A percentile compares a stretch with the other conserved stretches of the same genome.
Evolutionary conservation across 495 filamentous ascomycete genomes (phyloP).

Genomic region (Glonium stellatum): DNA sequence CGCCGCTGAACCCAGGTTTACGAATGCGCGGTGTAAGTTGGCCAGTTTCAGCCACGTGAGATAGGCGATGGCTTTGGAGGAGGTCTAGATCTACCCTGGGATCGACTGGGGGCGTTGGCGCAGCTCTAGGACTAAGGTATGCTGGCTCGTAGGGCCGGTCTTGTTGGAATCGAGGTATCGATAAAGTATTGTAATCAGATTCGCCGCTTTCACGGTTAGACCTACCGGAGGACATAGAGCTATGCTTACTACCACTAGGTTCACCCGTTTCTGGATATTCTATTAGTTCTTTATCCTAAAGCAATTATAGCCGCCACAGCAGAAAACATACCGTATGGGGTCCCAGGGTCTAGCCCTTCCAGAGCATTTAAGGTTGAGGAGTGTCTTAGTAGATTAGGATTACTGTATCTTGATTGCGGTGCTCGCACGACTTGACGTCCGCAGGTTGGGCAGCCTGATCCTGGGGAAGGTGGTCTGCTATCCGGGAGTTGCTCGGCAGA

Average conservation of each 20-base stretch:
- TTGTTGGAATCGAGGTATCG: not conserved
- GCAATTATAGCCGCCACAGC: not conserved
- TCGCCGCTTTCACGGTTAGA: slow-evolving; percentile 24
- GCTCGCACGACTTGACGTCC: not conserved
- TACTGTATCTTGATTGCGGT: slow-evolving; percentile 16
- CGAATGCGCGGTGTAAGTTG: slow-evolving; percentile 39
- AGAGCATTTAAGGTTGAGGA: slow-evolving; percentile 26
- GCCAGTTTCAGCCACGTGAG: slow-evolving; percentile 43
- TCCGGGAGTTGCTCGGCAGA: slow-evolving; percentile 26
- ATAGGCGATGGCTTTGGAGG: slow-evolving; percentile 38
- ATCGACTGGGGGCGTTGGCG: slow-evolving; percentile 8
- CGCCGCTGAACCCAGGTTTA: slow-evolving; percentile 23
- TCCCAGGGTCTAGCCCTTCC: slow-evolving; percentile 20
- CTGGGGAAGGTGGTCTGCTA: slow-evolving; percentile 15
- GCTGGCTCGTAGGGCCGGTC: slow-evolving; percentile 22
- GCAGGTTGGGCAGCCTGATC: slow-evolving; percentile 1
- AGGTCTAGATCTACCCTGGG: slow-evolving; percentile 33
- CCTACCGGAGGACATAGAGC: slow-evolving; percentile 12
- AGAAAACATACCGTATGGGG: slow-evolving; percentile 13
- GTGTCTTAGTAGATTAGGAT: slow-evolving; percentile 18
- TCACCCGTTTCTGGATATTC: slow-evolving; percentile 4
- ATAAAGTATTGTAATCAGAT: slow-evolving; percentile 13
- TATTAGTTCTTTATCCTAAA: not conserved
- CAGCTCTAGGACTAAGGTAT: slow-evolving; percentile 15
- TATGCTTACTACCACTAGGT: slow-evolving; percentile 4